These are phyloP conservation scores for Phytophthora aleatoria DNA, from an alignment of 352 stramenopile genomes.

Conservation along the genomic window DNA sequence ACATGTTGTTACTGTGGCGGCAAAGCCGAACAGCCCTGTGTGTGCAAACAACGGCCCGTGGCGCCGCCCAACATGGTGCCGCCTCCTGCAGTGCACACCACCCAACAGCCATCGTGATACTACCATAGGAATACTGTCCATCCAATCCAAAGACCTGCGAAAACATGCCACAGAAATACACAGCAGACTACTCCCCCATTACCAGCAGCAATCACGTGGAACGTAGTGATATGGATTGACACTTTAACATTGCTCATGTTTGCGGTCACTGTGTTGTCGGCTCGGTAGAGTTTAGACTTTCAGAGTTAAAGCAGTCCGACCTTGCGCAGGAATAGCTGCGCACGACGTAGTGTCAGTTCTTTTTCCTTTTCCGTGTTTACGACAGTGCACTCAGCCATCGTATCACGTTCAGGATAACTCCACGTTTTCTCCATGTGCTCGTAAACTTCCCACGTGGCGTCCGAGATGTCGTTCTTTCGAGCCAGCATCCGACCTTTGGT, in stretches of 20 bases:
- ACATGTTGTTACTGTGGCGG: conserved; percentile 67
- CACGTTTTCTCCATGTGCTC: conserved; percentile 65
- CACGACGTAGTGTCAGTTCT: conserved; percentile 60
- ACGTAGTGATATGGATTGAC: no score
- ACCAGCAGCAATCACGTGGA: no score
- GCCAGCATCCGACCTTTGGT: conserved; percentile 64
- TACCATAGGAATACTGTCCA: conserved; percentile 20
- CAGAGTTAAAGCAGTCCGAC: conserved; percentile 45
- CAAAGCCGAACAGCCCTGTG: conserved; percentile 35
- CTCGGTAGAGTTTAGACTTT: no score
- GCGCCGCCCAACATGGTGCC: conserved; percentile 15
- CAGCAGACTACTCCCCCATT: neutral
- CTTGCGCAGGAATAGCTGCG: conserved; percentile 65
- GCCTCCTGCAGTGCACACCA: conserved; percentile 13
- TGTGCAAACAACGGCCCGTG: conserved; percentile 38
- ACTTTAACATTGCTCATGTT: no score
- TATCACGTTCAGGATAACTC: conserved; percentile 38
- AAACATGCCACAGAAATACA: conserved; percentile 16
- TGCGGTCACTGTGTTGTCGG: no score
- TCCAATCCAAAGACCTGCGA: conserved; percentile 9
- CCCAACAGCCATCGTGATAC: conserved; percentile 36
- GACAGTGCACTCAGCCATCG: conserved; percentile 48
- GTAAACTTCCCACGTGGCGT: conserved; percentile 73
- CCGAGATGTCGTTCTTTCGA: conserved; percentile 62
- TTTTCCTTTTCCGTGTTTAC: conserved; percentile 79